phyloP scores from a whole-genome alignment of 1,284 basidiomycete genomes.

The Ceratobasidium sp. region DNA sequence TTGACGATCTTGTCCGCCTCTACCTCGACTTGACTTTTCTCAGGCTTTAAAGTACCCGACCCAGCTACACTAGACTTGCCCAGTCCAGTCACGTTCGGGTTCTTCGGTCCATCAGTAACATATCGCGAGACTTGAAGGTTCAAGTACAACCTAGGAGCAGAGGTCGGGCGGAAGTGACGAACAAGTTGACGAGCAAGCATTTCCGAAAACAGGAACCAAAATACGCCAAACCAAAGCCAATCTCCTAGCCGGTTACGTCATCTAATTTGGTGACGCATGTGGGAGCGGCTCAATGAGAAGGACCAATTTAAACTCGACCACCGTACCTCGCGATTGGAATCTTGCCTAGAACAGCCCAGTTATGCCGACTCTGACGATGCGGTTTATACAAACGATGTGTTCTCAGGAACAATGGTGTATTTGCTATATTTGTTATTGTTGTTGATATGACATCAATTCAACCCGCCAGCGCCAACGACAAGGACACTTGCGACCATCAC shows the following conservation, averaged over 20 bases:
- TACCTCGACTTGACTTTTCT: neutral
- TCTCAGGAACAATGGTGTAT: too few species aligned
- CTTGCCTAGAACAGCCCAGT: too few species aligned
- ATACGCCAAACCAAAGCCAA: neutral
- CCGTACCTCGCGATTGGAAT: too few species aligned
- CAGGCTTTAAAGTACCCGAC: neutral
- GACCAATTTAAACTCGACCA: too few species aligned
- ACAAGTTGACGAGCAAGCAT: neutral
- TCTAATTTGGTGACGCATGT: too few species aligned
- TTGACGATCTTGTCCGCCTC: conserved; percentile 25
- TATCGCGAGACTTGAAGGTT: neutral
- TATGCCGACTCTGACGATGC: too few species aligned
- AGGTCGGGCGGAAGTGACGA: neutral
- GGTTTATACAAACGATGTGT: too few species aligned
- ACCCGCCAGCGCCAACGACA: too few species aligned
- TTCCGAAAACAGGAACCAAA: conserved; percentile 1
- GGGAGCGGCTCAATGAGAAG: too few species aligned
- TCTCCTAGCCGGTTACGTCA: neutral
- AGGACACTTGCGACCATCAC: too few species aligned
- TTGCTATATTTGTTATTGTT: too few species aligned
- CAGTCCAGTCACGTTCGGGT: neutral
- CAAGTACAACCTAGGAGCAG: neutral
- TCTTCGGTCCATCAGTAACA: neutral
- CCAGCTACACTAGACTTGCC: neutral
- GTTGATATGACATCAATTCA: too few species aligned